Percentiles rank a stretch among this genome's conserved stretches.
These are phyloP conservation scores for Hibiscus trionum DNA, from an alignment of 345 rosid genomes.

Conservation along the genomic window DNA sequence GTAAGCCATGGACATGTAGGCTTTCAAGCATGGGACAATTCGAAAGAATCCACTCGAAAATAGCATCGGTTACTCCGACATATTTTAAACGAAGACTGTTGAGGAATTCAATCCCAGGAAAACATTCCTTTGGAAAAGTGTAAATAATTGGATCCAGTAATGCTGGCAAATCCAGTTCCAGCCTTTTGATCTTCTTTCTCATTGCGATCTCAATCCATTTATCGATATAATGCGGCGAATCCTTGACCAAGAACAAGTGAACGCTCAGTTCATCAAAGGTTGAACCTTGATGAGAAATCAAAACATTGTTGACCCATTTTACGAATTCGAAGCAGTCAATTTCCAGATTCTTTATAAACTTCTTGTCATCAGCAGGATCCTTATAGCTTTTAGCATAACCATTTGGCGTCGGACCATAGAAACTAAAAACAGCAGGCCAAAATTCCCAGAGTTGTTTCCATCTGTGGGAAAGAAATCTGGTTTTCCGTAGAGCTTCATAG, in stretches of 20 bases:
- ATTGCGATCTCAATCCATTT: neutral
- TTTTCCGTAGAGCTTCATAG: neutral
- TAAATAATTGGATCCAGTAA: neutral
- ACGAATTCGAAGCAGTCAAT: neutral
- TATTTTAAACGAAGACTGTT: neutral
- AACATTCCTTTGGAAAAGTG: neutral
- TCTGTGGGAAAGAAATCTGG: neutral
- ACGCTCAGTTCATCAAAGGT: neutral
- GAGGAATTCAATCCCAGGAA: neutral
- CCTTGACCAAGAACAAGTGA: neutral
- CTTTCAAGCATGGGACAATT: neutral
- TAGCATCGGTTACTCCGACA: neutral
- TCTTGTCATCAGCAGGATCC: neutral
- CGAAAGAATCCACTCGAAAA: neutral
- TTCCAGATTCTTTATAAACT: neutral
- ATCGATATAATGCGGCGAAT: neutral
- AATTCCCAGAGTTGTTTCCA: neutral
- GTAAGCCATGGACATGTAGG: neutral
- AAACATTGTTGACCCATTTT: neutral
- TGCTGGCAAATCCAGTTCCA: neutral
- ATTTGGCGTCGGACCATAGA: neutral
- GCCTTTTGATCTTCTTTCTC: neutral
- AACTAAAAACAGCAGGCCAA: neutral
- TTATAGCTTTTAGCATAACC: neutral
- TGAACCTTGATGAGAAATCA: neutral